phyloP scores from a whole-genome alignment of 306 rosid genomes.

The Acacia confusa region DNA sequence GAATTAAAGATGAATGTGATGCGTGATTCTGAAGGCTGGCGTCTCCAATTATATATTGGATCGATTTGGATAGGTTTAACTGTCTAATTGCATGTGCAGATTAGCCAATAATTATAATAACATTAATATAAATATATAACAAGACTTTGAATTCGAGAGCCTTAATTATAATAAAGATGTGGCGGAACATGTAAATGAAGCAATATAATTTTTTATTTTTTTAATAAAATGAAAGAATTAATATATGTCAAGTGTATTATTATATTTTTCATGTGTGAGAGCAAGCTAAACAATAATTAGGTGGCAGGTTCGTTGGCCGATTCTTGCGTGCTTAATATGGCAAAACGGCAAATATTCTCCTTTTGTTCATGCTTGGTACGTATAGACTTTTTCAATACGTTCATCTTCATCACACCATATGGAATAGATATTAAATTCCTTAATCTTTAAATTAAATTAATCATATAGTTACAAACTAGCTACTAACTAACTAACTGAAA shows the following conservation, averaged over 20 bases:
- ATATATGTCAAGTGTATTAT: too few species aligned
- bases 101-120: neutral
- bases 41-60: neutral
- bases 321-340: conserved; percentile 27
- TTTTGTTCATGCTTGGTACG: too few species aligned
- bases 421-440: too few species aligned
- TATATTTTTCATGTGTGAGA: neutral
- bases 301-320: conserved; percentile 17
- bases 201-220: neutral
- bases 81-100: neutral
- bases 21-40: neutral
- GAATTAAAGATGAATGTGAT: neutral
- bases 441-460: neutral
- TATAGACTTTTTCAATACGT: neutral
- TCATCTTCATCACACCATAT: neutral
- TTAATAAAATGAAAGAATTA: neutral
- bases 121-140: neutral
- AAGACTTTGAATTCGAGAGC: neutral
- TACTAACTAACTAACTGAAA: neutral
- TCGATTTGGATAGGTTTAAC: neutral
- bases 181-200: neutral
- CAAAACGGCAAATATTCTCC: conserved; percentile 29
- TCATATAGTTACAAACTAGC: neutral
- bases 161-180: neutral
- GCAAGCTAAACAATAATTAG: neutral